These are phyloP conservation scores for Triticum turgidum DNA, from an alignment of 176 grass and related monocot genomes.

Conservation along the genomic window DNA sequence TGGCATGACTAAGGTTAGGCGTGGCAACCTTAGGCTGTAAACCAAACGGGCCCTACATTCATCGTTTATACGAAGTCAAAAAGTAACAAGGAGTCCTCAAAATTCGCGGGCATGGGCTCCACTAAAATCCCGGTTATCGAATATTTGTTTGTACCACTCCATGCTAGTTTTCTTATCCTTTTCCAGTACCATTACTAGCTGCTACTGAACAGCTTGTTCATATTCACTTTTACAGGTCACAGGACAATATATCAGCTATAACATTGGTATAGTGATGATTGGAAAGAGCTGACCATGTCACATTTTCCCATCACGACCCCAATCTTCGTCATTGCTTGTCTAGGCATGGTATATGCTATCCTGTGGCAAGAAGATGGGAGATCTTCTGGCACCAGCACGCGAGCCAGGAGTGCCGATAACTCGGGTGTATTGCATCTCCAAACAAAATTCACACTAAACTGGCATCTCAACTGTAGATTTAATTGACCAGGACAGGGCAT, in stretches of 20 bases:
- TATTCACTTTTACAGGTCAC: background rate
- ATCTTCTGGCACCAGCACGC: background rate
- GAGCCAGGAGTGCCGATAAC: background rate
- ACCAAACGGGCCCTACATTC: background rate
- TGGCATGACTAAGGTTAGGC: too few relatives aligned
- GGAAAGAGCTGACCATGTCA: background rate
- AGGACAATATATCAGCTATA: background rate
- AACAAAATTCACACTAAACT: background rate
- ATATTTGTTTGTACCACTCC: background rate
- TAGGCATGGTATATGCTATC: background rate
- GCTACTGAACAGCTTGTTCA: background rate
- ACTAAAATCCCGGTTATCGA: background rate
- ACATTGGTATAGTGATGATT: background rate
- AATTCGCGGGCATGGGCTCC: background rate
- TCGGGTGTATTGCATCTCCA: background rate
- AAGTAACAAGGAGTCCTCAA: background rate
- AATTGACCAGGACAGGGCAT: background rate
- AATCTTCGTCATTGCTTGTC: background rate
- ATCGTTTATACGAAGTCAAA: background rate
- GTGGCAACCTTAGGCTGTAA: too few relatives aligned
- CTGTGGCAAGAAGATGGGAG: background rate
- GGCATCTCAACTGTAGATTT: background rate
- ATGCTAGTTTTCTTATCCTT: constrained; percentile 5
- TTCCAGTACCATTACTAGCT: background rate
- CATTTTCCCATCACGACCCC: background rate